phyloP scores from a whole-genome alignment of 1,139 yeast species.

The Insectozyma bohioensis region DNA sequence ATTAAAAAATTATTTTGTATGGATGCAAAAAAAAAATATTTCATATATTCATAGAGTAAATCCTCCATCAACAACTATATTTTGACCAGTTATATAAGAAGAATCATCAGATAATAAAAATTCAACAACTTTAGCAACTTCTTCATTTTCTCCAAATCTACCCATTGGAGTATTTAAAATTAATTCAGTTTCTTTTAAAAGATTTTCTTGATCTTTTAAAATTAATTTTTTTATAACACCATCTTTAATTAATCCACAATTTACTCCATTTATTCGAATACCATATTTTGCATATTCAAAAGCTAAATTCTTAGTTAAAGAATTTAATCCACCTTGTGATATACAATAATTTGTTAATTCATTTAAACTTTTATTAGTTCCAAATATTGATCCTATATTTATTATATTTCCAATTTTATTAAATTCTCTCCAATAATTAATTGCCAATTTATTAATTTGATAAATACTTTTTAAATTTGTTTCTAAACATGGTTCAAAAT shows the following conservation, averaged over 20 bases:
- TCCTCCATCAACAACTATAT: constrained; percentile 25
- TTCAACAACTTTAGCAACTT: constrained; percentile 46
- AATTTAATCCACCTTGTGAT: constrained; percentile 17
- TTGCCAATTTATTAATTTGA: constrained; percentile 69
- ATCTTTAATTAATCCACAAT: constrained; percentile 26
- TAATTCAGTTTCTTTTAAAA: constrained; percentile 25
- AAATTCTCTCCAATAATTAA: constrained; percentile 68
- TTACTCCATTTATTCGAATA: constrained; percentile 18
- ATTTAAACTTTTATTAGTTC: constrained; percentile 34
- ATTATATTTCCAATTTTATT: constrained; percentile 74
- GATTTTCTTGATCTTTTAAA: constrained; percentile 21
- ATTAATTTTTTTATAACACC: constrained; percentile 24
- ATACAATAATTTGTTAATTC: constrained; percentile 46
- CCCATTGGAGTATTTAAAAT: constrained; percentile 35
- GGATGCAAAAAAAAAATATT: neutral
- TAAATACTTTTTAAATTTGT: constrained; percentile 74
- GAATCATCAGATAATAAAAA: constrained; percentile 45
- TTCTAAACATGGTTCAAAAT: constrained; percentile 66
- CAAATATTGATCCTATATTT: constrained; percentile 57
- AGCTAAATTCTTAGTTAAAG: constrained; percentile 15
- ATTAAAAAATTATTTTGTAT: no score
- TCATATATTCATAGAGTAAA: constrained; percentile 43
- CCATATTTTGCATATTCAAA: constrained; percentile 16
- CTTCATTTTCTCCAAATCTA: constrained; percentile 41
- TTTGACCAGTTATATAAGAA: constrained; percentile 41